Base-by-base conservation (phyloP, 306 rosid species). In the Prinsepia uniflora region DNA sequence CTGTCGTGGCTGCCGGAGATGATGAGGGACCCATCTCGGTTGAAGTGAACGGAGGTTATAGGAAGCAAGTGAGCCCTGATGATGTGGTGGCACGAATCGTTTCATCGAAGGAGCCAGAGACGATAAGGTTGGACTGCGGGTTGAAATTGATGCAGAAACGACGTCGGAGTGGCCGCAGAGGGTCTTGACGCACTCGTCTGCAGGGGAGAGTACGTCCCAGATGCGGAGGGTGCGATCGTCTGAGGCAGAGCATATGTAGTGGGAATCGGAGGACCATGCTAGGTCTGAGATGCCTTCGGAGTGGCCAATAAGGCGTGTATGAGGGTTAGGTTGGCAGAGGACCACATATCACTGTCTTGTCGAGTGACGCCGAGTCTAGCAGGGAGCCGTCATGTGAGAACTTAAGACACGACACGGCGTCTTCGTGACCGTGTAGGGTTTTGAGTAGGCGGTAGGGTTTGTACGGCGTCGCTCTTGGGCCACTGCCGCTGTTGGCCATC, bases 1-100 rank as follows among this genome's bases (percentile, higher is more conserved):
- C 99, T 97, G 17, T 94, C 99, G 48, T 91, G 99, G 65, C 99
- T 94, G 1, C 78, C 91, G 7, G 99, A 94, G 36, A 94, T 94
- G 34, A 94, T 89, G 53, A 90, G 86, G 5, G 96, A 86, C 14
- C 99, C 96, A 10, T 94, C 99, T 11, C 97, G 97, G 30, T 90
- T 94, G 80, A 87, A 94, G 72, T 85, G 82, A 8, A 87, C 96
- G 41, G 96, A 94, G 22, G 99, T 90, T 1, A 91, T 85, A 1
- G 99, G 99, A 84, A 87, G 81, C 30, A 86, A 17, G 74, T 94
- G 99, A 19, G 83, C 98, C 58, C 19, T 64, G 34, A 90, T 85
- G 13, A 62, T 56, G 52, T 84, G 95, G 41, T 86, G 71, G 79
- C 95, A 89, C 97, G 86, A 57, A 94, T 42, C 10, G 84, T 87